A percentile compares a stretch with the other conserved stretches of the same genome.
Conservation (phyloP, 305 asterid species). For the Solanum hybrid region DNA sequence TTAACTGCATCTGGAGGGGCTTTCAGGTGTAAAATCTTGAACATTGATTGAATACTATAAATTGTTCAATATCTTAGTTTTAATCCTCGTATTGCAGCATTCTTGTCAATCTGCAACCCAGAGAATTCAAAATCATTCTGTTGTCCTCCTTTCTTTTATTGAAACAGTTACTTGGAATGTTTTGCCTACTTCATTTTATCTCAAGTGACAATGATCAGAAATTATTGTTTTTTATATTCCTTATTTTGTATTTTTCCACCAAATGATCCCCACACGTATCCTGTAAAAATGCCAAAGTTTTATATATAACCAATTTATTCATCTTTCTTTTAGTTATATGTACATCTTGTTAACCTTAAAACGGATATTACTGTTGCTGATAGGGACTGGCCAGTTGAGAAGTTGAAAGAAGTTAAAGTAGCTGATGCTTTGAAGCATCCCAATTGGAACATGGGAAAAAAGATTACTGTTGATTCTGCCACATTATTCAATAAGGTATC, state of each 20-base stretch:
- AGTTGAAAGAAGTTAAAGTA: constrained; percentile 85
- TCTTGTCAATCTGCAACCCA: not conserved
- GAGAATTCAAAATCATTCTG: not conserved
- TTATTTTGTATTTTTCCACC: not conserved
- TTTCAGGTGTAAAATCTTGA: constrained; percentile 49
- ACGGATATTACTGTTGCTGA: constrained; percentile 5
- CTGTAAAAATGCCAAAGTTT: not conserved
- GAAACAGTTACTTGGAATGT: not conserved
- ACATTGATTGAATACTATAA: not conserved
- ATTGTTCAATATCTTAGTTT: not conserved
- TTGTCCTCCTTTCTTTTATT: not conserved
- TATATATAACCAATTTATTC: not conserved
- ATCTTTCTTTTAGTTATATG: not conserved
- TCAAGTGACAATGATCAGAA: not conserved
- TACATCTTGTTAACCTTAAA: not conserved
- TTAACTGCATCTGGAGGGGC: constrained; percentile 98
- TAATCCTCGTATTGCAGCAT: not conserved
- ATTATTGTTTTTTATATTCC: not conserved
- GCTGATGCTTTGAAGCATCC: constrained; percentile 99
- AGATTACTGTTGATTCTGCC: constrained; percentile 96
- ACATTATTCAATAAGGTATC: constrained; percentile 92
- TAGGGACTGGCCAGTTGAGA: constrained; percentile 93
- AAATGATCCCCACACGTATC: not conserved
- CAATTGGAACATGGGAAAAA: constrained; percentile 98
- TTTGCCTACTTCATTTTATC: not conserved